Percentiles rank a stretch among this genome's conserved stretches.
These are phyloP conservation scores for Ganoderma lucidum DNA, from an alignment of 1,284 basidiomycete species.

Conservation along the genomic window DNA sequence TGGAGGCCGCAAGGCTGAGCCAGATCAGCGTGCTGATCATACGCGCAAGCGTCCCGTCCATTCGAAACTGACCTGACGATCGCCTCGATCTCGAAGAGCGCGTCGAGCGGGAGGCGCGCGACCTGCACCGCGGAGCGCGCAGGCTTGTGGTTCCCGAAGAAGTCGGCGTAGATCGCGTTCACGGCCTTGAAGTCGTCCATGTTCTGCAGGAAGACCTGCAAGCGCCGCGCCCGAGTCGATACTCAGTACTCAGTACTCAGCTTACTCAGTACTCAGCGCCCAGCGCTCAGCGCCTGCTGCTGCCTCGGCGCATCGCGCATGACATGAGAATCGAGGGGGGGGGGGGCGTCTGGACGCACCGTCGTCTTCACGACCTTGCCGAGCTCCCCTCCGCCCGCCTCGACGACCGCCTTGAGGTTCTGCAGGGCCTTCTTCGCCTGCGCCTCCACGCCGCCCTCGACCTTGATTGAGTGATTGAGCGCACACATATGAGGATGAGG, in stretches of 20 bases:
- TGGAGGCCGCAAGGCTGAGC: not conserved
- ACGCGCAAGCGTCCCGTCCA: not conserved
- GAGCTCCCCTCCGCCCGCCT: slow-evolving; percentile 81
- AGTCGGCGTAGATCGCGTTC: slow-evolving; percentile 81
- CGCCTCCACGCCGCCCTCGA: slow-evolving; percentile 78
- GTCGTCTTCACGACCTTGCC: slow-evolving; percentile 89
- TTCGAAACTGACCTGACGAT: slow-evolving; percentile 59
- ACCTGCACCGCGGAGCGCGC: slow-evolving; percentile 92
- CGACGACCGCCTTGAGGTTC: slow-evolving; percentile 87
- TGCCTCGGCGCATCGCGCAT: too few species aligned
- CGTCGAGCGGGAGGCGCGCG: slow-evolving; percentile 78
- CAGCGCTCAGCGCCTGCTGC: not conserved
- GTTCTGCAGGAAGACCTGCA: slow-evolving; percentile 88
- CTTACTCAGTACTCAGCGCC: too few species aligned
- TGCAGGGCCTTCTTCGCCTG: slow-evolving; percentile 89
- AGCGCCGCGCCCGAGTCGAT: not conserved
- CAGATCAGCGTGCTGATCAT: not conserved
- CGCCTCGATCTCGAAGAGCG: slow-evolving; percentile 92
- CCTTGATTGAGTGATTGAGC: slow-evolving; percentile 33
- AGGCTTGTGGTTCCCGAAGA: slow-evolving; percentile 93
- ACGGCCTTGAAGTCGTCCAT: slow-evolving; percentile 92
- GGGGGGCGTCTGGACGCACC: slow-evolving; percentile 50
- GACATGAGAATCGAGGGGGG: slow-evolving; percentile 8
- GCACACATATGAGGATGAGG: not conserved
- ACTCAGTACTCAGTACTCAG: too few species aligned